Conservation (phyloP, 441 rosid genomes). For the Gossypium davidsonii region DNA sequence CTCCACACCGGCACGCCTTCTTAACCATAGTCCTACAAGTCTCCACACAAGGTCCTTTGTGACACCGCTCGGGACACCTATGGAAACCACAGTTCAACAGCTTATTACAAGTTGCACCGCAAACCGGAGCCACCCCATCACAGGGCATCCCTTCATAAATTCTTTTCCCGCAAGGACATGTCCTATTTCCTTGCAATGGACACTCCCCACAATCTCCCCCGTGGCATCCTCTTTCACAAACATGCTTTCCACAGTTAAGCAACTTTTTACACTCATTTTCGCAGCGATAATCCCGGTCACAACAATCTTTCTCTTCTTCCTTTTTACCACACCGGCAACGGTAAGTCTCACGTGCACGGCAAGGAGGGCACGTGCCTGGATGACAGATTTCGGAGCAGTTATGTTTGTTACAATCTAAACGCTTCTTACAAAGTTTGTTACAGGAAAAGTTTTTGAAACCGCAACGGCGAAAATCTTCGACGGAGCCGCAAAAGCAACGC, state of each 20-base stretch:
- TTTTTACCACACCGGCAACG: conserved; percentile 53
- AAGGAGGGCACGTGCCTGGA: conserved; percentile 65
- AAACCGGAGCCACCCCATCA: conserved; percentile 59
- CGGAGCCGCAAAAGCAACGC: conserved; percentile 59
- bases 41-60: conserved; percentile 67
- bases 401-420: conserved; percentile 54
- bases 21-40: conserved; percentile 70
- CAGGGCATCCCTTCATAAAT: conserved; percentile 70
- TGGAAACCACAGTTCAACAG: conserved; percentile 63
- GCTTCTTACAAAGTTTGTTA: conserved; percentile 33
- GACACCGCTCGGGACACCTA: conserved; percentile 83
- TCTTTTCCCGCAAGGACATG: conserved; percentile 83
- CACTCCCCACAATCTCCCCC: conserved; percentile 68
- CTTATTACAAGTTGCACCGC: conserved; percentile 85
- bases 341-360: conserved; percentile 49
- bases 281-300: conserved; percentile 61
- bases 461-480: conserved; percentile 64
- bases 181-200: conserved; percentile 73
- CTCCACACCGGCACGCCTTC: conserved; percentile 71
- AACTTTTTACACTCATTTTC: conserved; percentile 52
- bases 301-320: conserved; percentile 64
- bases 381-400: conserved; percentile 62
- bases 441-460: conserved; percentile 66
- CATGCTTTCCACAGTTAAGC: conserved; percentile 68
- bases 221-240: conserved; percentile 76